Base-by-base conservation (phyloP, 192 early-diverging fungal genomes). In the Ambispora gerdemannii region DNA sequence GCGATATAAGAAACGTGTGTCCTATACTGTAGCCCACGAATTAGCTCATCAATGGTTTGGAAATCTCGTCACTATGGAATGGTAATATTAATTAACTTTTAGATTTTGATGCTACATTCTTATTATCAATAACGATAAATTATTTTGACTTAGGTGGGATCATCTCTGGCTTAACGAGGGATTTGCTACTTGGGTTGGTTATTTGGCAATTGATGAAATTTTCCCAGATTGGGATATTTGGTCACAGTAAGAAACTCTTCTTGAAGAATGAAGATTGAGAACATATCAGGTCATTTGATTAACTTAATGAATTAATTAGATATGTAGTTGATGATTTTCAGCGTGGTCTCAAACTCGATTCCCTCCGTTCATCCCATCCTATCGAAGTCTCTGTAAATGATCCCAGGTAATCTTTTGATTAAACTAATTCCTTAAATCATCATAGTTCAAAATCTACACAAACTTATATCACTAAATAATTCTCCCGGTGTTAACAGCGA, bases 111-210 rank as follows among this genome's bases (percentile, higher is more conserved):
- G 15, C n/a, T n/a, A 43, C 15, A 10, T 10, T 15, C 38, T 43
- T 43, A 6, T 43, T 15, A 6, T 15, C 15, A 15, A 43, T 10
- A 10, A 15, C 15, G 38, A 43, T 10, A 15, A 10, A 43, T 43
- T 43, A 15, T 10, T 43, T 43, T 43, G 38, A 15, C 20, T 24
- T 25, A 69, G 67, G 95, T 98, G 95, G 95, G 89, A 85, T 70
- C 84, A 88, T 73, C 79, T 96, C 51, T 97, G 95, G 95, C 82
- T 98, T 72, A 98, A 98, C 77, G 96, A 98, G 80, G 94, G 94
- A 32, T 98, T 98, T 79, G 96, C 96, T 31, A 97, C 96, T 4
- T 98, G 94, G 87, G 93, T 94, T 24, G 95, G 94, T 30, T 90
- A 87, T 75, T 74, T 95, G 60, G 94, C 93, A 24, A 89, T 91